A percentile compares a stretch with the other conserved stretches of the same genome.
These are phyloP conservation scores for Zychaea mexicana DNA, from an alignment of 371 early-diverging fungal species.

Conservation along the genomic window DNA sequence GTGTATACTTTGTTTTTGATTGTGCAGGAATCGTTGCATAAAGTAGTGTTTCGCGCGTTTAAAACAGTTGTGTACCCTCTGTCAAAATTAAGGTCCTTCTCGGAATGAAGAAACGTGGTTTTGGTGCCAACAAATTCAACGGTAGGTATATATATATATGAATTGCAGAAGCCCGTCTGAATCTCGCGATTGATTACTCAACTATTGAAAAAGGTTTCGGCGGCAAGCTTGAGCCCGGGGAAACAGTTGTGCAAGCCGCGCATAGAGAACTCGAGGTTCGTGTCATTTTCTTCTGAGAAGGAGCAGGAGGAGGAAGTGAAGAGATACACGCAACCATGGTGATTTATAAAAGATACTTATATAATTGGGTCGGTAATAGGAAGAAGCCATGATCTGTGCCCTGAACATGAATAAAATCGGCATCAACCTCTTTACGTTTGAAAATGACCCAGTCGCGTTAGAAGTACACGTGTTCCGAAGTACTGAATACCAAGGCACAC, in stretches of 20 bases:
- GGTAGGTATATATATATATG: conserved; percentile 31
- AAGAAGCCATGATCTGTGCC: conserved; percentile 63
- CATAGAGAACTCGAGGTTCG: conserved; percentile 62
- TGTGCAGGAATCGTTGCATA: too few species aligned
- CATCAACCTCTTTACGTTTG: conserved; percentile 60
- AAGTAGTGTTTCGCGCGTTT: too few species aligned
- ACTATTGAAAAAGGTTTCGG: conserved; percentile 55
- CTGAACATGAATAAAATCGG: conserved; percentile 51
- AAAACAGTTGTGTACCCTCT: too few species aligned
- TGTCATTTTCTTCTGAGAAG: not conserved
- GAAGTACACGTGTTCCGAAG: conserved; percentile 63
- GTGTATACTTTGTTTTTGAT: too few species aligned
- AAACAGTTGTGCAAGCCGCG: conserved; percentile 65
- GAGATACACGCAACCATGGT: too few species aligned
- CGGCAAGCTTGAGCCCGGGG: conserved; percentile 71
- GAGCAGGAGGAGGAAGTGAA: too few species aligned
- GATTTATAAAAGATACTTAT: not conserved
- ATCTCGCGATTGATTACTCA: not conserved
- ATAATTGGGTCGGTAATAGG: conserved; percentile 22
- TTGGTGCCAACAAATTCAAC: conserved; percentile 69
- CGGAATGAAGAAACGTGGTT: conserved; percentile 77
- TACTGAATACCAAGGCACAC: conserved; percentile 45
- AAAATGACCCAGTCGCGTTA: conserved; percentile 47
- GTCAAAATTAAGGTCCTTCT: conserved; percentile 51
- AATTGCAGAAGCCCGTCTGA: too few species aligned